Evolutionary conservation across 495 filamentous ascomycete genomes (phyloP).

Genomic region (Rhizodiscina lignyota): DNA sequence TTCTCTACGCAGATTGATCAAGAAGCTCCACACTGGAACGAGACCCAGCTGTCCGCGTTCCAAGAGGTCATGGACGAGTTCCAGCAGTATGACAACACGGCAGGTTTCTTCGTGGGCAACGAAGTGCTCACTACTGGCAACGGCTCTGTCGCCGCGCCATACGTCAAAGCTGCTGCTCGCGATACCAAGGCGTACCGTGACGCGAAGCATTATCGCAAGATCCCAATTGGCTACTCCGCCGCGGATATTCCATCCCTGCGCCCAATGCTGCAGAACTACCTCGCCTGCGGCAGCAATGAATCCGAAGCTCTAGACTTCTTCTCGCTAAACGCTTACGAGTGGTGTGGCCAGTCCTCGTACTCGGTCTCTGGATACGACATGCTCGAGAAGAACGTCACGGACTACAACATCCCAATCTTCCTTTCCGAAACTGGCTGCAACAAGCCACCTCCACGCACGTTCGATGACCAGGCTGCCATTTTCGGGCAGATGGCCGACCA

Average conservation of each 20-base stretch:
- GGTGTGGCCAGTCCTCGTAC: conserved; percentile 57
- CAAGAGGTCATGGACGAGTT: conserved; percentile 63
- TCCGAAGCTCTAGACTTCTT: conserved; percentile 71
- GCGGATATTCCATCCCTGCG: conserved; percentile 60
- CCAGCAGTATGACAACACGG: conserved; percentile 58
- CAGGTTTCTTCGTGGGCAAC: conserved; percentile 76
- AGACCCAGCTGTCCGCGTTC: conserved; percentile 48
- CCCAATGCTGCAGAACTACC: conserved; percentile 77
- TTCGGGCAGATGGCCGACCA: conserved; percentile 58
- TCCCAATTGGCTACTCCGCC: conserved; percentile 81
- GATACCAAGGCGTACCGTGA: conserved; percentile 74
- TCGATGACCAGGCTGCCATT: conserved; percentile 62
- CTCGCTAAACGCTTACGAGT: conserved; percentile 73
- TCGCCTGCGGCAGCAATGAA: conserved; percentile 54
- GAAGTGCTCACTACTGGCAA: conserved; percentile 52
- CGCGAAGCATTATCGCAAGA: conserved; percentile 59
- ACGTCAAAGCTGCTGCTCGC: conserved; percentile 61
- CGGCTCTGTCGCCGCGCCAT: conserved; percentile 54
- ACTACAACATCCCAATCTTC: conserved; percentile 52
- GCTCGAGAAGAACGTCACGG: conserved; percentile 39
- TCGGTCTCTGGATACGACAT: conserved; percentile 49
- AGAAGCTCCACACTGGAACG: conserved; percentile 47
- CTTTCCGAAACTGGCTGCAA: conserved; percentile 32
- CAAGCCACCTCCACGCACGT: conserved; percentile 45
- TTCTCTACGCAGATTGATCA: conserved; percentile 64